Evolutionary conservation across 164 flowering plant genomes (phyloP).

Genomic region (Euptelea pleiosperma): DNA sequence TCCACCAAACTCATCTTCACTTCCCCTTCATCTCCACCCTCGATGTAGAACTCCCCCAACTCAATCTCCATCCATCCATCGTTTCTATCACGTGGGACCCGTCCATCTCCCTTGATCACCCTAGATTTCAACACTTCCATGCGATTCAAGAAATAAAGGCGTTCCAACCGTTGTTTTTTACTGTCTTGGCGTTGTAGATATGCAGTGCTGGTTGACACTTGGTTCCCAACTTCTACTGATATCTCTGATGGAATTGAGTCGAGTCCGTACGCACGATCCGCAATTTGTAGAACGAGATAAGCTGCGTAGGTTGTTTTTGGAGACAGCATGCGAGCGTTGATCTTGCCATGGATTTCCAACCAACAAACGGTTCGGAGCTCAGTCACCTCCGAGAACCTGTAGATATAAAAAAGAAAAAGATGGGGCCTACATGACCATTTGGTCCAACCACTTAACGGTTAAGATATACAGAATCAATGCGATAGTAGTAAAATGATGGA

Average conservation of each 20-base stretch:
- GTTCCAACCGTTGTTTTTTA: neutral
- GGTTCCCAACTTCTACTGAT: constrained; percentile 29
- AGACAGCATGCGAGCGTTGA: constrained; percentile 36
- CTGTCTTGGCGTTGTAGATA: constrained; percentile 12
- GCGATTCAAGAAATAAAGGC: constrained; percentile 4
- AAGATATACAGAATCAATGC: no score
- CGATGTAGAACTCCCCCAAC: constrained; percentile 39
- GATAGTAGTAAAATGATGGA: no score
- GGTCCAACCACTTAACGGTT: no score
- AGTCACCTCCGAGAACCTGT: constrained; percentile 48
- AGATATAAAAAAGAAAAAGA: neutral
- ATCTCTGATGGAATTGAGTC: constrained; percentile 35
- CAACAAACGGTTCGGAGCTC: constrained; percentile 48
- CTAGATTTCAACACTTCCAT: constrained; percentile 3
- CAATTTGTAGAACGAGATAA: constrained; percentile 41
- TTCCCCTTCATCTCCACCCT: constrained; percentile 16
- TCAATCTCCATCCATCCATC: constrained; percentile 59
- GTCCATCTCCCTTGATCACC: neutral
- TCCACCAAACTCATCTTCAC: constrained; percentile 43
- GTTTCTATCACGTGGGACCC: constrained; percentile 14
- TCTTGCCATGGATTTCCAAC: constrained; percentile 49
- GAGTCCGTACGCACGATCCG: constrained; percentile 43
- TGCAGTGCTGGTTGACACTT: constrained; percentile 15
- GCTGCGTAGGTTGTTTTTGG: constrained; percentile 47
- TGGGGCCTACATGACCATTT: no score